Conservation (phyloP, 2,329 filamentous ascomycete species). For the Chaetothyriales sp. region DNA sequence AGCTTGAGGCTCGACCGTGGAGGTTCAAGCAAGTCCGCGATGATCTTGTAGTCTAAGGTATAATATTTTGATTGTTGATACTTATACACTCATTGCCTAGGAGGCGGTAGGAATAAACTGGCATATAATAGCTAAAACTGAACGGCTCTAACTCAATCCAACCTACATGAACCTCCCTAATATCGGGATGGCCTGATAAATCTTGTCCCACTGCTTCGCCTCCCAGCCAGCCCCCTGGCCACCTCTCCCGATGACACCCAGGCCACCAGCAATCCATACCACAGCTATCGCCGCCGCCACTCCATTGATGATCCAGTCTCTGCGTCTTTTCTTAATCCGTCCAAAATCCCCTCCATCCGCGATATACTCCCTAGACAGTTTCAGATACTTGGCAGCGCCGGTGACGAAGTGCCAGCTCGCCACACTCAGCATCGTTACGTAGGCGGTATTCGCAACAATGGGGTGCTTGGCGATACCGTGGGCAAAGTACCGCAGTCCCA, state of each 20-base stretch:
- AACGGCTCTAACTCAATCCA: background rate
- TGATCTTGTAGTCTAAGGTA: too few relatives aligned
- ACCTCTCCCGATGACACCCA: constrained; percentile 62
- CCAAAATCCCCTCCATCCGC: constrained; percentile 30
- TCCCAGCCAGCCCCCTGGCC: constrained; percentile 65
- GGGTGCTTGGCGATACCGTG: constrained; percentile 71
- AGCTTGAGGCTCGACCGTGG: too few relatives aligned
- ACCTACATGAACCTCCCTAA: constrained; percentile 38
- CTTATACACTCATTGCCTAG: too few relatives aligned
- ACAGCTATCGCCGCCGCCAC: constrained; percentile 43
- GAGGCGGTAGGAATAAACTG: too few relatives aligned
- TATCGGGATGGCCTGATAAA: constrained; percentile 50
- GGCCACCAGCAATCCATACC: constrained; percentile 68
- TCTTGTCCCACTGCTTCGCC: constrained; percentile 61
- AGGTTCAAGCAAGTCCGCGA: too few relatives aligned
- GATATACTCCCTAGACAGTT: constrained; percentile 43
- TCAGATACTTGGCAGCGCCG: constrained; percentile 73
- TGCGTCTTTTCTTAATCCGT: constrained; percentile 41
- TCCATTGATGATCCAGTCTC: constrained; percentile 60
- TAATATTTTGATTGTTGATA: too few relatives aligned
- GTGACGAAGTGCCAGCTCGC: constrained; percentile 69
- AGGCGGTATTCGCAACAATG: constrained; percentile 52
- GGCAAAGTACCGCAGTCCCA: constrained; percentile 68
- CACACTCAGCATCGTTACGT: constrained; percentile 51
- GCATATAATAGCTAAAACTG: too few relatives aligned